Base-by-base conservation (phyloP, 805 yeast species). In the Yamadazyma nakazawae region DNA sequence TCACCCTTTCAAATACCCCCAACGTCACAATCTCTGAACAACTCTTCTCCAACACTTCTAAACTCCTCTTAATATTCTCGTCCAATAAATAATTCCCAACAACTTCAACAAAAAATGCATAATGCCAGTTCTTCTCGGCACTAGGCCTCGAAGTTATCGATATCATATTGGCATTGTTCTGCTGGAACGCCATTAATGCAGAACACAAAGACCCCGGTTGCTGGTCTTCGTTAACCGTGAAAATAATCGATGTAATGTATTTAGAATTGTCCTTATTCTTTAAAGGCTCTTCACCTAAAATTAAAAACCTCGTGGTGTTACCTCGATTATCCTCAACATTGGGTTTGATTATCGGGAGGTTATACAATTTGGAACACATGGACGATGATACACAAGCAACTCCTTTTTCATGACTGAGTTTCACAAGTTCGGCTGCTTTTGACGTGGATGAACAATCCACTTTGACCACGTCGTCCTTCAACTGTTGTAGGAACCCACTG, bases 281-380 rank as follows among this genome's bases (percentile, higher is more conserved):
- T 18, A 41, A 38, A 8, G 26, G 43, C 11, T 28, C 42, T 36
- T 40, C 50, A 55, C 85, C 82, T 37, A 91, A 66, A 0, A 88
- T 75, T 43, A 94, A 66, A 61, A 94, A 92, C 52, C 98, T 70
- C 1, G 99, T 92, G 5, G 96, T 88, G 62, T 92, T 92, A 21
- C 80, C 82, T 28, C 71, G 63, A 48, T 72, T 73, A 60, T 92
- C 96, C 58, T 91, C 94, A 41, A 94, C 78, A 49, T 79, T 76
- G 6, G 67, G 56, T 19, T 66, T 63, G 26, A 81, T 53, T 0
- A 88, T 75, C 1, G 84, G 83, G 10, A 84, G 75, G 1, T 74
- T 67, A 52, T 82, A 80, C 13, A 83, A 67, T 13, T 70, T 68
- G 7, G 90, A 79, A 3, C 96, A 92, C 46, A 81, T 76, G 11